Evolutionary conservation across 2,329 filamentous ascomycete species (phyloP).

Genomic region (Diaporthe humulicola): DNA sequence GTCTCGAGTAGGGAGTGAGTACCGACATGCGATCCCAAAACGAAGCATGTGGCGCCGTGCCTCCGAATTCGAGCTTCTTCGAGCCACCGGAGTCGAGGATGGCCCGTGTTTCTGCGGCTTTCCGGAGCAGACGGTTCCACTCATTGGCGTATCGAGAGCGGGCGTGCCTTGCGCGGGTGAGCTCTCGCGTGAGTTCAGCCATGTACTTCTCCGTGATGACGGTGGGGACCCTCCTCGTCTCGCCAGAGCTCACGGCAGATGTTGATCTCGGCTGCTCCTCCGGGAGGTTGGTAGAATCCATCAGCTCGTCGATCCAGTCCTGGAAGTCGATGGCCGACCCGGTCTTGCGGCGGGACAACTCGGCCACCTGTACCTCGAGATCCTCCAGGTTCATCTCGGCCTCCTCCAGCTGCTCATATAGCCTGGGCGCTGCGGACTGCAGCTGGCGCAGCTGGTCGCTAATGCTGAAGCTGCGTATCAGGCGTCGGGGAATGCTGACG

Average conservation of each 20-base stretch:
- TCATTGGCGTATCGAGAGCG: slow-evolving; percentile 86
- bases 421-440: slow-evolving; percentile 82
- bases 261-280: slow-evolving; percentile 67
- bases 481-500: slow-evolving; percentile 86
- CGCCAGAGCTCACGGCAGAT: slow-evolving; percentile 57
- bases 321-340: slow-evolving; percentile 81
- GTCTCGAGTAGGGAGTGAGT: slow-evolving; percentile 85
- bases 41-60: slow-evolving; percentile 66
- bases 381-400: slow-evolving; percentile 84
- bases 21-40: slow-evolving; percentile 69
- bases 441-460: slow-evolving; percentile 80
- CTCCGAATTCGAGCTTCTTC: slow-evolving; percentile 82
- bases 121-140: slow-evolving; percentile 84
- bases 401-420: slow-evolving; percentile 91
- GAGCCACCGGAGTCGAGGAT: slow-evolving; percentile 88
- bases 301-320: slow-evolving; percentile 97
- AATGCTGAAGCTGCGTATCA: slow-evolving; percentile 85
- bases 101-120: slow-evolving; percentile 81
- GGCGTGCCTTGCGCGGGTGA: slow-evolving; percentile 86
- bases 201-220: slow-evolving; percentile 95
- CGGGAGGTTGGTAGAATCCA: slow-evolving; percentile 79
- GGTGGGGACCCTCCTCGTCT: slow-evolving; percentile 72
- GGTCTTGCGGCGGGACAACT: slow-evolving; percentile 84
- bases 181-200: slow-evolving; percentile 86
- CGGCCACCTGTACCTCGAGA: slow-evolving; percentile 83